Percentiles rank a stretch among this genome's conserved stretches.
Evolutionary conservation across 768 basidiomycete species (phyloP).

Genomic region (Hemileccinum impolitum): DNA sequence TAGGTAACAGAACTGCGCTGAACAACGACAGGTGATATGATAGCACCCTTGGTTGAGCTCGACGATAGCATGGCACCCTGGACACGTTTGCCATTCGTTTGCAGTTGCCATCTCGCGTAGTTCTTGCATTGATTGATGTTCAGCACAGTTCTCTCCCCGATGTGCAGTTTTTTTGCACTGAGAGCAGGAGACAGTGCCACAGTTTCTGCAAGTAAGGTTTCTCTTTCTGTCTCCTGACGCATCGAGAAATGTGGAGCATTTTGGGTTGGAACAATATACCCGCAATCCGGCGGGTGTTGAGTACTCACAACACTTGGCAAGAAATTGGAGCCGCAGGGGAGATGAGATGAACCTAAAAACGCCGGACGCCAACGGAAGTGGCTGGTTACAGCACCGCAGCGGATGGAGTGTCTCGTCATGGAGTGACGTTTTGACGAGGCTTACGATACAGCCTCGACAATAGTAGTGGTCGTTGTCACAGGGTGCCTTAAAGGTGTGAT

Average conservation of each 20-base stretch:
- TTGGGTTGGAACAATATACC: constrained; percentile 47
- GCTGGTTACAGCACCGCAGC: constrained; percentile 45
- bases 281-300: constrained; percentile 38
- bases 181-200: constrained; percentile 40
- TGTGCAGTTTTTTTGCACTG: constrained; percentile 50
- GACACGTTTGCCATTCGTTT: constrained; percentile 61
- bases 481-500: constrained; percentile 34
- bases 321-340: constrained; percentile 31
- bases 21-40: constrained; percentile 57
- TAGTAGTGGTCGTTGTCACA: constrained; percentile 42
- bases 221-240: constrained; percentile 22
- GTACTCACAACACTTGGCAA: constrained; percentile 46
- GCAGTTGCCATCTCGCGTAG: constrained; percentile 43
- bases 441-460: constrained; percentile 41
- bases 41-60: constrained; percentile 58
- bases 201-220: constrained; percentile 38
- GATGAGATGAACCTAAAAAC: constrained; percentile 31
- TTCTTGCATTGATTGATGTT: constrained; percentile 40
- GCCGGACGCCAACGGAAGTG: constrained; percentile 27
- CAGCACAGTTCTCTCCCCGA: constrained; percentile 36
- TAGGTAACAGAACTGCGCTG: constrained; percentile 58
- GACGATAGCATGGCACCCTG: constrained; percentile 51
- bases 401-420: constrained; percentile 53
- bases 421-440: constrained; percentile 40
- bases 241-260: constrained; percentile 55